phyloP scores from a whole-genome alignment of 768 basidiomycete genomes.

The Boletus vermiculosoides region DNA sequence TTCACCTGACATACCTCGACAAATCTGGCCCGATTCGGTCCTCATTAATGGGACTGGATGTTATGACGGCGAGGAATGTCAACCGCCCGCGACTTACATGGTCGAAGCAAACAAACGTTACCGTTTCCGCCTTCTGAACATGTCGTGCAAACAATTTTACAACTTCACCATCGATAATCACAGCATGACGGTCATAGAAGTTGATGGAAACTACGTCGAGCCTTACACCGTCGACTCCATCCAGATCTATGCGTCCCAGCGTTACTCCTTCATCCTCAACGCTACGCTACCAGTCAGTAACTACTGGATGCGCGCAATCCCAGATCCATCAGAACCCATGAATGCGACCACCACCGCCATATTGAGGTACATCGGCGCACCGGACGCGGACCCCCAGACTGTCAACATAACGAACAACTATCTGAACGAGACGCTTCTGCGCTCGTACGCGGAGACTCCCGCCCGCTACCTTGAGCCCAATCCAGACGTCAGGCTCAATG shows the following conservation, averaged over 20 bases:
- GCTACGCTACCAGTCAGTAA: conserved; percentile 40
- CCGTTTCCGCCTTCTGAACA: conserved; percentile 38
- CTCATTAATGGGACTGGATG: conserved; percentile 44
- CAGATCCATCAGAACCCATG: background rate
- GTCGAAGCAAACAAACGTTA: conserved; percentile 37
- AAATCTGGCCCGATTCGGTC: conserved; percentile 32
- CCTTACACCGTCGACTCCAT: conserved; percentile 41
- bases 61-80: conserved; percentile 19
- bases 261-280: conserved; percentile 46
- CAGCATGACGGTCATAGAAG: conserved; percentile 39
- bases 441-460: conserved; percentile 12
- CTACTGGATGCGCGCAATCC: conserved; percentile 34
- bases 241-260: conserved; percentile 39
- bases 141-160: conserved; percentile 36
- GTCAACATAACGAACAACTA: background rate
- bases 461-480: conserved; percentile 8
- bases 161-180: conserved; percentile 29
- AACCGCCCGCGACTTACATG: conserved; percentile 31
- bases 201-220: conserved; percentile 40
- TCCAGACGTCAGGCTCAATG: conserved; percentile 22
- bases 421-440: conserved; percentile 20
- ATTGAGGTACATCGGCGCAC: conserved; percentile 20
- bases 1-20: conserved; percentile 1
- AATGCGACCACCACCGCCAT: conserved; percentile 11
- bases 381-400: conserved; percentile 8